Evolutionary conservation across 1,284 basidiomycete species (phyloP).

Genomic region (Agroathelia rolfsii): DNA sequence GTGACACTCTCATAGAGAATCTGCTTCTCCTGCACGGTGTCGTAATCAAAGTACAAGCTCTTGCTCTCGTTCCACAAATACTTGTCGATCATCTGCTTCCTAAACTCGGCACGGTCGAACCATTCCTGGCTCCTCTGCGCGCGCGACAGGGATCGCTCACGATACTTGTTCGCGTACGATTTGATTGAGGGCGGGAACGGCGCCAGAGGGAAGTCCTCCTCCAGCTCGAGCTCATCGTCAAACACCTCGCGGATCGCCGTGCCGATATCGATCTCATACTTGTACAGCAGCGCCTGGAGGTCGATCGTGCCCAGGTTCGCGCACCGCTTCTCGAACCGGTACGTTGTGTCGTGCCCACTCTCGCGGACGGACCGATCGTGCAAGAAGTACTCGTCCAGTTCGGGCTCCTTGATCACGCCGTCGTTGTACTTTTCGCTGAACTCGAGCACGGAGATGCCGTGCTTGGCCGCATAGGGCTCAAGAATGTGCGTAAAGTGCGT

Average conservation of each 20-base stretch:
- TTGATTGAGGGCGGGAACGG: constrained; percentile 84
- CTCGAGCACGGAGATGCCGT: constrained; percentile 92
- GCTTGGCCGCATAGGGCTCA: constrained; percentile 88
- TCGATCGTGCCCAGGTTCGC: constrained; percentile 96
- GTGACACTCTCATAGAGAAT: constrained; percentile 94
- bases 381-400: constrained; percentile 93
- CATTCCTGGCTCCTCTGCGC: constrained; percentile 77
- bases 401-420: constrained; percentile 76
- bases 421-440: constrained; percentile 96
- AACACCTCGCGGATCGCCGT: constrained; percentile 93
- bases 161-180: constrained; percentile 51
- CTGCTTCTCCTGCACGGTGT: constrained; percentile 84
- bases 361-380: constrained; percentile 94
- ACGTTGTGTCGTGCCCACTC: constrained; percentile 95
- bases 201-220: constrained; percentile 86
- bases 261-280: constrained; percentile 93
- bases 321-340: constrained; percentile 93
- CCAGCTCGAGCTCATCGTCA: constrained; percentile 82
- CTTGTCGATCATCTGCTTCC: constrained; percentile 81
- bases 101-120: constrained; percentile 80
- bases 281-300: constrained; percentile 82
- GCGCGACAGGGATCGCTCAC: constrained; percentile 54
- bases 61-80: constrained; percentile 97
- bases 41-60: constrained; percentile 94
- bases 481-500: constrained; percentile 96